phyloP scores from a whole-genome alignment of 73 alveolate species.

The Paramecium pentaurelia region DNA sequence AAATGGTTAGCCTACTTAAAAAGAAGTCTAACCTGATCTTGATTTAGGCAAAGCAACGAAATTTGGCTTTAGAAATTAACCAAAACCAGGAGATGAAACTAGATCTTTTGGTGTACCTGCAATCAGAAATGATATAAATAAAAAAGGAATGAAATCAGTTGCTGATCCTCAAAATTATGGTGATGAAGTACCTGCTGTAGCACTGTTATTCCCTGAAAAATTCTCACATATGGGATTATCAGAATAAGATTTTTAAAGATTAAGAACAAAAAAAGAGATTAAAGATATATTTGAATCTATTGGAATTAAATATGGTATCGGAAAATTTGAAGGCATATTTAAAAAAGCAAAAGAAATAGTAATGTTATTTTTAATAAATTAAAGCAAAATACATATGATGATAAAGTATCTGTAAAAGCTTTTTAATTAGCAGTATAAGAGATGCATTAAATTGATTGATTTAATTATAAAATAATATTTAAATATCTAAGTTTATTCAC shows the following conservation, averaged over 20 bases:
- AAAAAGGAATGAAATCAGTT: conserved; percentile 47
- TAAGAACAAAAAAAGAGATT: conserved; percentile 46
- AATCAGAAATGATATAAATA: conserved; percentile 43
- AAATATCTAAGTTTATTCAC: not conserved
- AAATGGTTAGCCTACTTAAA: conserved; percentile 45
- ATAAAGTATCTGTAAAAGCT: conserved; percentile 24
- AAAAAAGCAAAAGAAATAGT: conserved; percentile 50
- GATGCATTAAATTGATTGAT: conserved; percentile 40
- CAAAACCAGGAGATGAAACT: conserved; percentile 56
- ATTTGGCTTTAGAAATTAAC: conserved; percentile 55
- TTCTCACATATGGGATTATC: conserved; percentile 53
- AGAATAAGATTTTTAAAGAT: conserved; percentile 41
- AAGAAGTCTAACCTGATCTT: conserved; percentile 51
- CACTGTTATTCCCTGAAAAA: conserved; percentile 43
- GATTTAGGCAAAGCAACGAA: conserved; percentile 58
- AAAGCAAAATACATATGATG: conserved; percentile 15
- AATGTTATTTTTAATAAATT: not conserved
- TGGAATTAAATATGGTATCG: conserved; percentile 51
- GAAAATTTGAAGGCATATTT: conserved; percentile 58
- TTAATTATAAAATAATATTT: not conserved
- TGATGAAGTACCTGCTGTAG: conserved; percentile 63
- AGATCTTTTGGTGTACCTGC: conserved; percentile 62
- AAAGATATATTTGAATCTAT: conserved; percentile 56
- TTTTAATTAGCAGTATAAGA: conserved; percentile 34
- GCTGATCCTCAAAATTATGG: conserved; percentile 65